Evolutionary conservation across 306 rosid species (phyloP), one percentile per base, ranked within the genome.

Genomic region (Citrullus amarus): DNA sequence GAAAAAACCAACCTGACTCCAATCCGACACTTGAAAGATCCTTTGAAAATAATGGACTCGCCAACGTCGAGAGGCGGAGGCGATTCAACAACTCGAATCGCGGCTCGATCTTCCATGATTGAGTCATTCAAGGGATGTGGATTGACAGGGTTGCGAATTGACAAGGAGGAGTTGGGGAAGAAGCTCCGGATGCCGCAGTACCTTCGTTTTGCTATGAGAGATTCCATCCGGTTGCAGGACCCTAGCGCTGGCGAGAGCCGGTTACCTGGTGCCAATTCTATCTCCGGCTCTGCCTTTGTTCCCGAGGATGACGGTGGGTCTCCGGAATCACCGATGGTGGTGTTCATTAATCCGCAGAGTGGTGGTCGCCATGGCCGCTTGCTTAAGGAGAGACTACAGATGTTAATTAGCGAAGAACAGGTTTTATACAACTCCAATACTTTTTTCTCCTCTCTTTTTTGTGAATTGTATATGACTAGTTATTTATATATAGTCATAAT

Each of bases 291-390:
- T 0, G 11, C 39, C 41, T 28, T 38, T 3, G 78, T 54, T 14
- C 89, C 59, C 0, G 89, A 63, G 1, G 84, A 54, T 15, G 2
- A 20, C 9, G 76, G 55, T 6, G 73, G 46, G 6, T 28, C 89
- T 44, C 94, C 98, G 12, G 81, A 81, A 34, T 71, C 81, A 48
- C 98, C 98, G 13, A 86, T 91, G 90, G 97, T 96, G 0, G 97
- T 91, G 43, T 96, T 96, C 75, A 96, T 96, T 71, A 92, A 96
- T 36, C 53, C 92, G 4, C 81, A 59, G 55, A 96, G 98, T 84
- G 99, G 99, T 16, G 98, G 98, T 11, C 90, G 99, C 44, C 93
- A 88, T 56, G 98, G 98, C 4, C 96, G 91, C 5, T 84, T 82
- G 79, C 98, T 96, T 53, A 96, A 92, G 87, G 91, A 87, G 70